Evolutionary conservation across 495 filamentous ascomycete genomes (phyloP).

Genomic region (Echria macrotheca): DNA sequence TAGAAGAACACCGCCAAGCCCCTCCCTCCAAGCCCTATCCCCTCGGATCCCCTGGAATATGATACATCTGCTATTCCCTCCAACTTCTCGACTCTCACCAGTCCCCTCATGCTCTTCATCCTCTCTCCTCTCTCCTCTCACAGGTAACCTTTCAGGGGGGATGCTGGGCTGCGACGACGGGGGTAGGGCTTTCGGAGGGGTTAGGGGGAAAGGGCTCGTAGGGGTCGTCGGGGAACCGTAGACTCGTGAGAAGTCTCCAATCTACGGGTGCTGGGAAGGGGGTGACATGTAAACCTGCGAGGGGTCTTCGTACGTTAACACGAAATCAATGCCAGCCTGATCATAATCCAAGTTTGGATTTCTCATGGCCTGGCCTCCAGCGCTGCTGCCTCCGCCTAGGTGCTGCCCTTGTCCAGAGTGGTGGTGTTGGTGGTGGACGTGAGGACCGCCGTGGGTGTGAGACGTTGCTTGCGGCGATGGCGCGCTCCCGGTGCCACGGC

Average conservation of each 20-base stretch:
- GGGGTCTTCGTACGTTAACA: slow-evolving; percentile 77
- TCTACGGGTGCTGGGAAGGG: slow-evolving; percentile 48
- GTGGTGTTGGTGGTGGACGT: slow-evolving; percentile 25
- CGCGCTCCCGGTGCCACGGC: slow-evolving; percentile 27
- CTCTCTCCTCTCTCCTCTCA: too few relatives aligned
- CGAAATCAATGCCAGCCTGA: slow-evolving; percentile 90
- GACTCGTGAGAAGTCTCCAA: too few relatives aligned
- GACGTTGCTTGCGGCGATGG: slow-evolving; percentile 30
- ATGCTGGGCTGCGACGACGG: too few relatives aligned
- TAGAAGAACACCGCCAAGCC: background rate
- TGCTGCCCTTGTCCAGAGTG: slow-evolving; percentile 13
- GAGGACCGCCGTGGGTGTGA: slow-evolving; percentile 29
- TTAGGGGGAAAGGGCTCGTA: too few relatives aligned
- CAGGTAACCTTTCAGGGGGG: too few relatives aligned
- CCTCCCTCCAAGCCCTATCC: too few relatives aligned
- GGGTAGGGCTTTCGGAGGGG: too few relatives aligned
- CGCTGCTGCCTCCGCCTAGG: background rate
- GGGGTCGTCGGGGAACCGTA: too few relatives aligned
- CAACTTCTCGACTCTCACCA: background rate
- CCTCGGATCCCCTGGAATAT: too few relatives aligned
- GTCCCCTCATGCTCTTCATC: background rate
- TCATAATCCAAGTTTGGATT: slow-evolving; percentile 65
- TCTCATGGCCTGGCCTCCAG: slow-evolving; percentile 20
- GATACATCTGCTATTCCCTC: too few relatives aligned
- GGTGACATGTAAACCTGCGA: slow-evolving; percentile 60